Base-by-base conservation (phyloP, 1,139 yeast genomes). In the Pichia sp. region DNA sequence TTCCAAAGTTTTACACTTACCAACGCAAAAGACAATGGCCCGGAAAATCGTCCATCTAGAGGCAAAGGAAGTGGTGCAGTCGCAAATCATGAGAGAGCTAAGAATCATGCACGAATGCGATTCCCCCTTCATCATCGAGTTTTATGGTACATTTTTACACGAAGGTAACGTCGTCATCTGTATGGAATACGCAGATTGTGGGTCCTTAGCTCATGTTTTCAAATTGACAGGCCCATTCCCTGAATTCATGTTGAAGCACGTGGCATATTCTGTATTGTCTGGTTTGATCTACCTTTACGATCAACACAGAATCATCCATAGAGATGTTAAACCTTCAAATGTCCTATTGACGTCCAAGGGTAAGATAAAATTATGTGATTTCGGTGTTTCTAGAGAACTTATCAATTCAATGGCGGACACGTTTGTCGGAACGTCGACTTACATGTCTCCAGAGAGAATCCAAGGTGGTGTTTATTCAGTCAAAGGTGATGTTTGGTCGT, bases 371-470 rank as follows among this genome's bases (percentile, higher is more conserved):
- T 72, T 89, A 28, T 87, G 96, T 67, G 98, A 91, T 67, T 91
- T 91, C 69, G 98, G 99, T 12, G 99, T 93, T 8, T 82, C 91
- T 34, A 80, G 96, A 54, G 96, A 90, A 63, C 74, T 93, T 50
- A 87, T 89, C 49, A 90, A 91, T 64, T 90, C 97, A 0, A 77
- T 93, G 52, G 98, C 97, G 0, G 96, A 93, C 58, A 93, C 98
- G 0, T 93, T 93, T 72, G 98, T 93, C 11, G 99, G 99, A 1
- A 93, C 99, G 1, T 89, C 96, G 1, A 89, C 96, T 2, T 93
- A 93, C 62, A 93, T 93, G 99, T 89, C 98, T 1, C 99, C 99
- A 0, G 99, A 93, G 62, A 77, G 99, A 54, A 93, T 93, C 48
- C 96, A 89, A 67, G 99, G 99, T 12, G 88, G 89, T 42, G 84